Evolutionary conservation across 148 eudicot genomes (phyloP), one percentile per base, ranked within the genome.

Genomic region (Diospyros kaki): DNA sequence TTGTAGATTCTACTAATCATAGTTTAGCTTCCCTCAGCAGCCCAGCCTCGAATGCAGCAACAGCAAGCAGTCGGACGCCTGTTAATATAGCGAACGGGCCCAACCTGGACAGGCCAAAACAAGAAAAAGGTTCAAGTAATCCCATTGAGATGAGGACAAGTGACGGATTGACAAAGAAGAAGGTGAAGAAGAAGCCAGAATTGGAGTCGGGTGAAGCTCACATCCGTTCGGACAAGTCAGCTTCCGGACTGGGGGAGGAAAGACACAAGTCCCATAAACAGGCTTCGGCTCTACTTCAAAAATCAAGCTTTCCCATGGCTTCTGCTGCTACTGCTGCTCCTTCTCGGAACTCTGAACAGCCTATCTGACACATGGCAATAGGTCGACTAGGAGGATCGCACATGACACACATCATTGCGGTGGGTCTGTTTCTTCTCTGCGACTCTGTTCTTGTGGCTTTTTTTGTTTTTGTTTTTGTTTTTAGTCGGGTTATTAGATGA

Each of bases 181-280:
- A 89, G 77, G 84, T 84, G 38, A 92, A 92, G 79, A 89, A 84
- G 87, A 89, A 84, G 86, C 84, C 85, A 67, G 92, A 90, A 65
- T 40, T 65, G 12, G 83, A 78, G 38, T 41, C 40, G 41, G 83
- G 72, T 45, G 92, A 85, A 61, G 60, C 73, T 75, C 84, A 77
- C 42, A 39, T 72, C 43, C 88, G 69, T 46, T 73, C 83, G 2
- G 91, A 89, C 70, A 87, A 86, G 77, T 48, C 65, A 56, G 66
- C 69, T 77, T 79, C 82, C 28, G 80, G 77, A 44, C 83, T 59
- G 12, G 82, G 78, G 2, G 90, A 86, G 60, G 90, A 89, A 59
- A 78, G 80, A 65, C 80, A 79, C 67, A 89, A 86, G 71, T 71
- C 80, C 51, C 79, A 80, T 40, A 90, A 83, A 79, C 91, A 70